Conservation (phyloP, 2,329 filamentous ascomycete genomes). For the Alternaria tenuissima region DNA sequence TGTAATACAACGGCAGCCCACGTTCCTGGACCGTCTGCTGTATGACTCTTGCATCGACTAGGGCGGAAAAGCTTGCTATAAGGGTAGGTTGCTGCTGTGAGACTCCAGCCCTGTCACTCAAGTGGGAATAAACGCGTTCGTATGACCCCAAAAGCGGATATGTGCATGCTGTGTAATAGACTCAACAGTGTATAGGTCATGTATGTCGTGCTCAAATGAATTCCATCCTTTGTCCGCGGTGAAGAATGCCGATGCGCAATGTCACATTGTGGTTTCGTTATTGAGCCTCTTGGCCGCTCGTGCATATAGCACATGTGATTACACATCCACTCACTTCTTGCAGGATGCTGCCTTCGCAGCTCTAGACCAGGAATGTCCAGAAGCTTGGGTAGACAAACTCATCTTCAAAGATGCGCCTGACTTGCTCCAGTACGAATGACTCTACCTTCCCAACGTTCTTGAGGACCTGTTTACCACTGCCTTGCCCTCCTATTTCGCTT, state of each 20-base stretch:
- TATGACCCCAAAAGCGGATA: slow-evolving; percentile 39
- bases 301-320: neutral
- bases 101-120: slow-evolving; percentile 41
- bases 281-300: neutral
- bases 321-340: neutral
- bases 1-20: slow-evolving; percentile 38
- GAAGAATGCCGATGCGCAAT: slow-evolving; percentile 7
- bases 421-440: slow-evolving; percentile 95
- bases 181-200: slow-evolving; percentile 26
- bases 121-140: slow-evolving; percentile 31
- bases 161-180: slow-evolving; percentile 41
- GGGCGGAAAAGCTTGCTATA: slow-evolving; percentile 30
- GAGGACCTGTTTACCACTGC: slow-evolving; percentile 89
- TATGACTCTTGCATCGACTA: slow-evolving; percentile 29
- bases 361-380: slow-evolving; percentile 90
- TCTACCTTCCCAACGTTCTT: slow-evolving; percentile 99
- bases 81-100: slow-evolving; percentile 32
- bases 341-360: neutral
- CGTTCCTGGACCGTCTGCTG: slow-evolving; percentile 34
- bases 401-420: slow-evolving; percentile 96
- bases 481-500: slow-evolving; percentile 94
- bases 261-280: slow-evolving; percentile 6
- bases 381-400: slow-evolving; percentile 99
- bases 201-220: slow-evolving; percentile 17
- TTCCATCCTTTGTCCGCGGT: slow-evolving; percentile 8